phyloP scores from a whole-genome alignment of 495 filamentous ascomycete species.

The Echria macrotheca region DNA sequence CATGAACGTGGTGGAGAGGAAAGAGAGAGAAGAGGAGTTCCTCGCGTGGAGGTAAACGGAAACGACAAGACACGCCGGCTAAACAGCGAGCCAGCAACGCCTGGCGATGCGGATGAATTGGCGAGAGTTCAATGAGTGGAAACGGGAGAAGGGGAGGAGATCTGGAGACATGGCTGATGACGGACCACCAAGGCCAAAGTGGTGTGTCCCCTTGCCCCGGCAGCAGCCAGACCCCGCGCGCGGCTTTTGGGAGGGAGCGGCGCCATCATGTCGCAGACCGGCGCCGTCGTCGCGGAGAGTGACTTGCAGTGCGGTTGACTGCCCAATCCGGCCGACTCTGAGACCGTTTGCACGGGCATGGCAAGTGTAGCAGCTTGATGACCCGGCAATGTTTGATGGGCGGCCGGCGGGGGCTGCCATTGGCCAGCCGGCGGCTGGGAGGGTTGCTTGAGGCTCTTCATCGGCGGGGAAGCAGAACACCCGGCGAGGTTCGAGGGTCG shows the following conservation, averaged over 20 bases:
- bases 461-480: constrained; percentile 8
- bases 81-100: constrained; percentile 29
- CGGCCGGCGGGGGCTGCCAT: constrained; percentile 24
- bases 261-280: constrained; percentile 1
- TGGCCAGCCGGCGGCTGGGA: constrained; percentile 26
- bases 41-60: constrained; percentile 21
- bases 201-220: too few relatives aligned
- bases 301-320: constrained; percentile 9
- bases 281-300: neutral
- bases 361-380: constrained; percentile 21
- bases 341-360: constrained; percentile 25
- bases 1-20: constrained; percentile 28
- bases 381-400: constrained; percentile 34
- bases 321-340: constrained; percentile 15
- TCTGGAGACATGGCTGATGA: constrained; percentile 15
- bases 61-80: constrained; percentile 21
- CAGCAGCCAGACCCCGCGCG: too few relatives aligned
- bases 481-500: constrained; percentile 16
- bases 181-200: too few relatives aligned
- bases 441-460: constrained; percentile 24
- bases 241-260: too few relatives aligned
- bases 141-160: constrained; percentile 23
- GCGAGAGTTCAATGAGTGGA: constrained; percentile 17
- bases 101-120: constrained; percentile 32
- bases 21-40: constrained; percentile 15